These are phyloP conservation scores for Paxillus rubicundulus DNA, from an alignment of 768 basidiomycete genomes.

Conservation along the genomic window DNA sequence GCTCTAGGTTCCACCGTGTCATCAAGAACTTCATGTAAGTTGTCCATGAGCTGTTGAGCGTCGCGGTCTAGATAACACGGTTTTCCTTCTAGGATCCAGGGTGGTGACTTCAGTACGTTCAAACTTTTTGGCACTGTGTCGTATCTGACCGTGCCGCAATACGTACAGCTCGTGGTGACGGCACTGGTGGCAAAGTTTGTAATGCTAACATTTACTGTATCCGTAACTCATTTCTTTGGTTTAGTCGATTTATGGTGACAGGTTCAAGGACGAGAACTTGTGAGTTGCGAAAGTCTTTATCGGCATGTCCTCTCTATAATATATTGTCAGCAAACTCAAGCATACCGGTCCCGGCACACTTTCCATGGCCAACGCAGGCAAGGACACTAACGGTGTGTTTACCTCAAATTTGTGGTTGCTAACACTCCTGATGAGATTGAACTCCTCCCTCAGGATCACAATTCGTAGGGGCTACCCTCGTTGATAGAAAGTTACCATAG, in stretches of 20 bases:
- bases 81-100: slow-evolving; percentile 72
- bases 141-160: slow-evolving; percentile 11
- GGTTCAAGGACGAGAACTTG: slow-evolving; percentile 97
- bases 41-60: neutral
- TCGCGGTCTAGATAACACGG: neutral
- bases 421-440: slow-evolving; percentile 8
- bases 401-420: neutral
- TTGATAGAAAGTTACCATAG: neutral
- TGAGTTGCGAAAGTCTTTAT: slow-evolving; percentile 34
- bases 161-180: slow-evolving; percentile 71
- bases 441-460: slow-evolving; percentile 60
- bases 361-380: slow-evolving; percentile 94
- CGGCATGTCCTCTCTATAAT: neutral
- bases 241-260: slow-evolving; percentile 86
- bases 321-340: slow-evolving; percentile 75
- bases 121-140: slow-evolving; percentile 9
- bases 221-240: slow-evolving; percentile 1
- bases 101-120: slow-evolving; percentile 92
- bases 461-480: slow-evolving; percentile 55
- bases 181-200: slow-evolving; percentile 84
- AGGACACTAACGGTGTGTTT: slow-evolving; percentile 82
- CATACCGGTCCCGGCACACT: slow-evolving; percentile 86
- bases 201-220: neutral
- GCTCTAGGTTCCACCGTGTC: slow-evolving; percentile 94
- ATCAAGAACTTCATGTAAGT: slow-evolving; percentile 90